These are phyloP conservation scores for Phytophthora melonis DNA, from an alignment of 352 stramenopile genomes.

Conservation along the genomic window DNA sequence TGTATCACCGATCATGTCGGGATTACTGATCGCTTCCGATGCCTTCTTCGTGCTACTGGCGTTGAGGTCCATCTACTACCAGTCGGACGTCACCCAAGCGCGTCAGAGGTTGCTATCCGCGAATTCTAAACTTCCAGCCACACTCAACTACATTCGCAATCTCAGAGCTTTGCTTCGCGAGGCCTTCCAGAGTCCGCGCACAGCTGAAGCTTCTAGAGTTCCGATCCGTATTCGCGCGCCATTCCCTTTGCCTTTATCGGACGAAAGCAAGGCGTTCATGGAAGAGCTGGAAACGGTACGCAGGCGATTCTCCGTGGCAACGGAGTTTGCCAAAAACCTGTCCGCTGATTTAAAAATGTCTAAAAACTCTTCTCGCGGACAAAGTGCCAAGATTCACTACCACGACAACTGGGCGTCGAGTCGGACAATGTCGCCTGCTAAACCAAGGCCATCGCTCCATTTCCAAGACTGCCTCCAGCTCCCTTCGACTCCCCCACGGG, in stretches of 20 bases:
- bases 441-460: not conserved
- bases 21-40: conserved; percentile 28
- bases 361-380: not conserved
- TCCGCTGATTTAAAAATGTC: not conserved
- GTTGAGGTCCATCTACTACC: conserved; percentile 24
- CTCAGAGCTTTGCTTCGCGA: not conserved
- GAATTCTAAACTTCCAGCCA: not conserved
- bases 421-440: not conserved
- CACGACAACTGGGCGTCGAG: not conserved
- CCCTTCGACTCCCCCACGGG: not conserved
- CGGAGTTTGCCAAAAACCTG: not conserved
- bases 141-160: conserved; percentile 8
- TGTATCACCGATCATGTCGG: conserved; percentile 21
- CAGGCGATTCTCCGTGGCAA: not conserved
- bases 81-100: not conserved
- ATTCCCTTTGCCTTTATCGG: conserved; percentile 15
- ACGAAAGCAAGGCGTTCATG: conserved; percentile 16
- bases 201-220: not conserved
- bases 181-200: not conserved
- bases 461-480: not conserved
- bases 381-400: not conserved
- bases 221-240: conserved; percentile 14
- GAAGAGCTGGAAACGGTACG: not conserved
- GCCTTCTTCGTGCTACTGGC: conserved; percentile 17
- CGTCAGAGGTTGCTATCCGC: not conserved